Conservation (phyloP, 2,329 filamentous ascomycete species). For the Stemphylium beticola region DNA sequence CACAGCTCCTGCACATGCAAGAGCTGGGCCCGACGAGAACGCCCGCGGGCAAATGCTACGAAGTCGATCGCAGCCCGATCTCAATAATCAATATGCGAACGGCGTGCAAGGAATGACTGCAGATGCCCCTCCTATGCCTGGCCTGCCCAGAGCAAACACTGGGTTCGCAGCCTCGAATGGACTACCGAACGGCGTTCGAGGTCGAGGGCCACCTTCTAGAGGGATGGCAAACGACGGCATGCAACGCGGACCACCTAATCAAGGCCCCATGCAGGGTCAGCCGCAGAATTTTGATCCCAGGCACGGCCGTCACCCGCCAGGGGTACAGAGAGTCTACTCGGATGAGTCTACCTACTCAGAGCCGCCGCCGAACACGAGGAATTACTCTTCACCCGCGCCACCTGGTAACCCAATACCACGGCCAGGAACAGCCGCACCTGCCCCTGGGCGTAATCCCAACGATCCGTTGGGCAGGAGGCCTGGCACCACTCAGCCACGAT, state of each 20-base stretch:
- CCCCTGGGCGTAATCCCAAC: conserved; percentile 31
- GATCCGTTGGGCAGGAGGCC: conserved; percentile 40
- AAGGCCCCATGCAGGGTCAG: conserved; percentile 29
- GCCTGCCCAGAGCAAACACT: conserved; percentile 59
- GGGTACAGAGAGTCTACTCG: conserved; percentile 44
- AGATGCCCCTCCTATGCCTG: conserved; percentile 59
- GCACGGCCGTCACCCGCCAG: conserved; percentile 36
- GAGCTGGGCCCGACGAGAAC: conserved; percentile 19
- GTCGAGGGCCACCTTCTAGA: conserved; percentile 35
- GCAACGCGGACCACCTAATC: conserved; percentile 21
- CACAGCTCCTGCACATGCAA: conserved; percentile 8
- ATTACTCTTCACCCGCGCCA: conserved; percentile 33
- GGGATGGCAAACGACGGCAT: conserved; percentile 18
- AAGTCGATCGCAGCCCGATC: conserved; percentile 71
- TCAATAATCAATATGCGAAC: conserved; percentile 49
- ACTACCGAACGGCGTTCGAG: conserved; percentile 35
- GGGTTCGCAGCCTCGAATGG: conserved; percentile 30
- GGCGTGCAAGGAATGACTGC: conserved; percentile 73
- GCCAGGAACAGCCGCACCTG: conserved; percentile 42
- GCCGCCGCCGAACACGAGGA: conserved; percentile 40
- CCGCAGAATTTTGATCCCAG: conserved; percentile 36
- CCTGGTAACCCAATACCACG: conserved; percentile 34
- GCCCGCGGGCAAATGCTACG: conserved; percentile 56
- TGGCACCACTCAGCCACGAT: conserved; percentile 50
- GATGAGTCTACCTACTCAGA: conserved; percentile 46